phyloP scores from a whole-genome alignment of 108 stramenopile species.

The Cyclotella atomus region DNA sequence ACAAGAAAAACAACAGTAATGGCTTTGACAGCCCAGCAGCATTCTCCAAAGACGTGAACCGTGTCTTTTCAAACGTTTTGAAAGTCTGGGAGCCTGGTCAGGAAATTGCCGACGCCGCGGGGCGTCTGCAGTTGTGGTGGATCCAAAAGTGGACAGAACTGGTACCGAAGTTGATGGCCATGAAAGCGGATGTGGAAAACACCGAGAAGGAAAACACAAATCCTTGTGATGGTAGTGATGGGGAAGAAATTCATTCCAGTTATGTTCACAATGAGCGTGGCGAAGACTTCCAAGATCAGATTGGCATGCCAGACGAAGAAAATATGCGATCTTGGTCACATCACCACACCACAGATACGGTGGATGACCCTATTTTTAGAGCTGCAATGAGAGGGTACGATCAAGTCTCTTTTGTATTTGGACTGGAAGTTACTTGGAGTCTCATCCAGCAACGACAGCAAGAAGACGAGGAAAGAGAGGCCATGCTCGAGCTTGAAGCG shows the following conservation, averaged over 20 bases:
- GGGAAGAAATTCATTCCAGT: constrained; percentile 30
- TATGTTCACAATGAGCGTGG: constrained; percentile 69
- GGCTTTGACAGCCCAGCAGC: constrained; percentile 77
- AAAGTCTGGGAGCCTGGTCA: constrained; percentile 86
- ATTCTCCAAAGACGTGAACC: constrained; percentile 93
- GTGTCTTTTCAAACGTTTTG: constrained; percentile 87
- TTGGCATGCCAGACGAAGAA: constrained; percentile 95
- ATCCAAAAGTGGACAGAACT: constrained; percentile 78
- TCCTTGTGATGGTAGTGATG: constrained; percentile 29
- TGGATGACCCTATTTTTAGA: constrained; percentile 93
- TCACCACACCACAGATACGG: constrained; percentile 89
- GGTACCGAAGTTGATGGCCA: constrained; percentile 82
- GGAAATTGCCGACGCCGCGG: constrained; percentile 79
- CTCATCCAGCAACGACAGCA: constrained; percentile 88
- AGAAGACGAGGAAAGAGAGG: constrained; percentile 84
- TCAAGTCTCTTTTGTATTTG: constrained; percentile 94
- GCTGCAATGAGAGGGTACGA: constrained; percentile 88
- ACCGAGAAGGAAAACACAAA: constrained; percentile 33
- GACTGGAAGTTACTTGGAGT: constrained; percentile 93
- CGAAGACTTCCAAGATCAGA: constrained; percentile 89
- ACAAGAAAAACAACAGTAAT: constrained; percentile 43
- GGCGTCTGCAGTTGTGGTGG: constrained; percentile 80
- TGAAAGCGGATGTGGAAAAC: constrained; percentile 70
- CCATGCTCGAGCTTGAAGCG: constrained; percentile 66
- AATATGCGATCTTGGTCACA: constrained; percentile 95